A percentile compares a stretch with the other conserved stretches of the same genome.
Evolutionary conservation across 2,329 filamentous ascomycete species (phyloP).

Genomic region (Zopfia rhizophila): DNA sequence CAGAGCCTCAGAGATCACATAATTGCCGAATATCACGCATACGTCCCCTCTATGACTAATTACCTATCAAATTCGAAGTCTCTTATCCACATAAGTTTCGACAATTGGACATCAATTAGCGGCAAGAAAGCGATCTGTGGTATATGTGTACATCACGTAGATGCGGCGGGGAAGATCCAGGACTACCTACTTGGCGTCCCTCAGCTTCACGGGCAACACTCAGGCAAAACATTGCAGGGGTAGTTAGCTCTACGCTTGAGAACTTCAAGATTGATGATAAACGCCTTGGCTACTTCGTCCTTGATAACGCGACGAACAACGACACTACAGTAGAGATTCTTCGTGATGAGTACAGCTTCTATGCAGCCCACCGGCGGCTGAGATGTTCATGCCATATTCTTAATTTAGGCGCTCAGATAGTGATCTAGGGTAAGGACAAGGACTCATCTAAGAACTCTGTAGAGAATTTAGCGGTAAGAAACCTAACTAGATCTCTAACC

Average conservation of each 20-base stretch:
- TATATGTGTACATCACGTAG: conserved; percentile 17
- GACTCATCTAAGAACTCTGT: no score
- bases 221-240: conserved; percentile 17
- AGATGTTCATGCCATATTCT: conserved; percentile 14
- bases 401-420: conserved; percentile 8
- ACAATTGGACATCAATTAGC: conserved; percentile 17
- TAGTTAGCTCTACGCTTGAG: conserved; percentile 12
- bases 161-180: conserved; percentile 5
- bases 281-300: conserved; percentile 13
- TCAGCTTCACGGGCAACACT: conserved; percentile 7
- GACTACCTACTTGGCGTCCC: conserved; percentile 10
- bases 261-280: conserved; percentile 11
- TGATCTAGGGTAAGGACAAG: conserved; percentile 10
- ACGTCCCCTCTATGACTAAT: conserved; percentile 7
- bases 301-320: conserved; percentile 18
- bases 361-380: conserved; percentile 5
- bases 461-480: no score
- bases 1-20: conserved; percentile 5
- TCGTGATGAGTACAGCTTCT: conserved; percentile 8
- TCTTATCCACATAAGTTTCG: conserved; percentile 19
- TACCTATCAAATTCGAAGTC: conserved; percentile 11
- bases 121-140: conserved; percentile 12
- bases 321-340: conserved; percentile 10
- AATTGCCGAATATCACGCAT: conserved; percentile 19
- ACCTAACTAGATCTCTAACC: no score